Percentiles rank a stretch among this genome's conserved stretches.
Conservation (phyloP, 2,329 filamentous ascomycete genomes). For the Berkeleyomyces rouxiae region DNA sequence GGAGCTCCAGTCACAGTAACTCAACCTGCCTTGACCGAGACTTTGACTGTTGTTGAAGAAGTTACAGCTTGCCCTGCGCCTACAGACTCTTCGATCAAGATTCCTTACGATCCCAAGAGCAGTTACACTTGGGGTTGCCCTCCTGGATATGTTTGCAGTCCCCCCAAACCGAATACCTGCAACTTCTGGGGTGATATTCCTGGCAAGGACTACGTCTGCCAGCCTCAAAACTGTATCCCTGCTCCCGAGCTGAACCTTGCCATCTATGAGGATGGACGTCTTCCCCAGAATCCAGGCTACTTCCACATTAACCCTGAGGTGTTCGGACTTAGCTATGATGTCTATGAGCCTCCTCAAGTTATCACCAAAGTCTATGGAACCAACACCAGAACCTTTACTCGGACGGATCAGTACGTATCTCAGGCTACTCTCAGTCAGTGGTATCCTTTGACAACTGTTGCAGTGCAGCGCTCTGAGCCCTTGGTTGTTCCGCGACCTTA, state of each 20-base stretch:
- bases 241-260: slow-evolving; percentile 22
- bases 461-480: not conserved
- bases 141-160: slow-evolving; percentile 36
- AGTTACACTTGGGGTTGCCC: slow-evolving; percentile 36
- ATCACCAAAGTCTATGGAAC: slow-evolving; percentile 23
- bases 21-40: slow-evolving; percentile 16
- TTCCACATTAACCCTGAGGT: slow-evolving; percentile 45
- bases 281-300: slow-evolving; percentile 30
- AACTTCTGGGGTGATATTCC: slow-evolving; percentile 35
- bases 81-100: slow-evolving; percentile 24
- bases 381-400: slow-evolving; percentile 26
- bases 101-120: slow-evolving; percentile 22
- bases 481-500: slow-evolving; percentile 14
- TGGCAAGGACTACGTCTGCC: slow-evolving; percentile 29
- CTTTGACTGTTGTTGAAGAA: slow-evolving; percentile 18
- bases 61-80: slow-evolving; percentile 16
- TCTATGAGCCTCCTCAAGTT: slow-evolving; percentile 35
- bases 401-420: slow-evolving; percentile 39
- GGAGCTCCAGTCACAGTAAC: slow-evolving; percentile 20
- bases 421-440: slow-evolving; percentile 20
- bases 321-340: slow-evolving; percentile 47
- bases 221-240: slow-evolving; percentile 27
- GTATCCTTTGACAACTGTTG: not conserved
- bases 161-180: slow-evolving; percentile 32
- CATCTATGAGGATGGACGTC: not conserved